Base-by-base conservation (phyloP, 2,329 filamentous ascomycete genomes). In the Fusarium veterinarium region DNA sequence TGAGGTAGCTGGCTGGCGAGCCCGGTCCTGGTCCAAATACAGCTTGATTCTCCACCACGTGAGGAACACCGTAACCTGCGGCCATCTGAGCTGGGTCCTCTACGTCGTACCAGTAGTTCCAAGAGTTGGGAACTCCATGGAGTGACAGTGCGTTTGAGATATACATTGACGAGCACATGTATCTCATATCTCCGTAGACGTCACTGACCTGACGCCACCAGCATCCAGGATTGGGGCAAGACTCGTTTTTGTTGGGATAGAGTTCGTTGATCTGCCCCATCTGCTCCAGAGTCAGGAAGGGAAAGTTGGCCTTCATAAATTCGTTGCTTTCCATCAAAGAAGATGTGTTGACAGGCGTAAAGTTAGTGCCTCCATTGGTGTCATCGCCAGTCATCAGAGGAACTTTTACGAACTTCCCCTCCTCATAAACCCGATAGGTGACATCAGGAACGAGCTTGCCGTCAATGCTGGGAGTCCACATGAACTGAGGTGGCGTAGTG, bases 41-140 rank as follows among this genome's bases (percentile, higher is more conserved):
- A 0, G 91, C 90, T 55, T 87, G 86, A 1, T 90, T 71, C 77
- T 95, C 92, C 13, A 90, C 86, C 0, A 89, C 91, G 75, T 95
- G 92, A 11, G 88, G 86, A 0, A 92, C 91, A 0, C 92, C 92
- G 3, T 86, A 77, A 3, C 92, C 92, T 5, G 81, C 76, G 0
- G 82, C 83, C 28, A 88, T 81, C 51, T 89, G 83, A 0, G 76
- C 35, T 0, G 88, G 86, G 68, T 93, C 91, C 45, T 89, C 82
- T 7, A 94, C 92, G 61, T 91, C 88, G 82, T 90, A 93, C 45
- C 88, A 88, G 78, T 95, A 95, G 77, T 90, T 91, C 87, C 89
- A 95, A 30, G 86, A 88, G 3, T 79, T 75, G 23, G 78, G 31
- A 38, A 84, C 74, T 19, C 81, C 81, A 60, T 83, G 74, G 3